Evolutionary conservation across 2,329 filamentous ascomycete species (phyloP).

Genomic region (Cercospora berteroae): DNA sequence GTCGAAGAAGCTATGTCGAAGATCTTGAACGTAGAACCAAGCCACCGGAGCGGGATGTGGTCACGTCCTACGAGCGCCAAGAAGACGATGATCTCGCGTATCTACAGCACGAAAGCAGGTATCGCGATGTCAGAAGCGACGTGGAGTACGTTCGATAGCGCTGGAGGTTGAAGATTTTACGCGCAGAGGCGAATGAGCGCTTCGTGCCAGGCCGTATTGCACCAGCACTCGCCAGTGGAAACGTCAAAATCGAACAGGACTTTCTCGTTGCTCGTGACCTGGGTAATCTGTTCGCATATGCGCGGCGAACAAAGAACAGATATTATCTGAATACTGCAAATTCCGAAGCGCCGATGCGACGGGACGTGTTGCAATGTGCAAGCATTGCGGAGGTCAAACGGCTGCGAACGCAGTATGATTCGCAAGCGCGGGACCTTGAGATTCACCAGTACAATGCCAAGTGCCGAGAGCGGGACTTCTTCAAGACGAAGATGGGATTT

Average conservation of each 20-base stretch:
- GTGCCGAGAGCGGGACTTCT: conserved; percentile 24
- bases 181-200: background rate
- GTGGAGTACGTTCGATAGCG: conserved; percentile 12
- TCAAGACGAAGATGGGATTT: conserved; percentile 25
- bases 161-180: conserved; percentile 16
- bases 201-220: conserved; percentile 10
- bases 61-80: conserved; percentile 7
- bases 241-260: conserved; percentile 11
- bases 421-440: conserved; percentile 14
- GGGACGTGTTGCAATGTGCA: conserved; percentile 13
- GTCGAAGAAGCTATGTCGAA: conserved; percentile 18
- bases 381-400: conserved; percentile 12
- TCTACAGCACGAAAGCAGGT: background rate
- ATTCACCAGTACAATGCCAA: conserved; percentile 18
- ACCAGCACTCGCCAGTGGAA: conserved; percentile 3
- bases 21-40: conserved; percentile 12
- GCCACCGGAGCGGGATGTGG: conserved; percentile 4
- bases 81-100: conserved; percentile 15
- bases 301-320: conserved; percentile 3
- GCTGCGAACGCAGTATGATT: conserved; percentile 13
- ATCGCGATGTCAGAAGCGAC: conserved; percentile 4
- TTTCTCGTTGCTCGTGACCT: conserved; percentile 20
- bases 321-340: conserved; percentile 16
- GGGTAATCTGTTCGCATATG: conserved; percentile 20
- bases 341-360: conserved; percentile 17